phyloP scores from a whole-genome alignment of 805 yeast genomes.

The Ogataea dorogensis region DNA sequence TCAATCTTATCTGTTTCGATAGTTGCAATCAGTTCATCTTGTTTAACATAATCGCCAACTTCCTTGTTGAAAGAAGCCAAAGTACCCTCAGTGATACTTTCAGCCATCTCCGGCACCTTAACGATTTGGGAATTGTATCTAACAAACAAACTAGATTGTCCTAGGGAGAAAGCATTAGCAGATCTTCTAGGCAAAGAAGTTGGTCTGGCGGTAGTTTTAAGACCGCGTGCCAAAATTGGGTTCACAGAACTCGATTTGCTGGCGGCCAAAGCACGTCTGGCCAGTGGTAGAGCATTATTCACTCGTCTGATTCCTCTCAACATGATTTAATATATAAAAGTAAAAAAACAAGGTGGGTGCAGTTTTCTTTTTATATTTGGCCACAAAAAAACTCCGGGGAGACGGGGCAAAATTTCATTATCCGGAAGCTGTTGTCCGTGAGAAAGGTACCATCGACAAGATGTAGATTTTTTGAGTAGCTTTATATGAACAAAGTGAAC shows the following conservation, averaged over 20 bases:
- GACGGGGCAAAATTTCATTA: conserved; percentile 2
- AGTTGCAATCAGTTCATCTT: conserved; percentile 91
- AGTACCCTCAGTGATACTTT: conserved; percentile 96
- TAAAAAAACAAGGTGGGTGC: conserved; percentile 11
- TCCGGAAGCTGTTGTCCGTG: too few relatives aligned
- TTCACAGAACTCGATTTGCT: not conserved
- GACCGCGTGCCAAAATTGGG: conserved; percentile 4
- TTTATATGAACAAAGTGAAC: too few relatives aligned
- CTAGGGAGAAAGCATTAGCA: conserved; percentile 3
- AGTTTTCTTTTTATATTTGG: conserved; percentile 9
- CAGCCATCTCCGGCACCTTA: conserved; percentile 98
- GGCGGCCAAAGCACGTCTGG: conserved; percentile 2
- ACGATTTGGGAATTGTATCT: conserved; percentile 47
- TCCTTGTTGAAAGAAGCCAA: conserved; percentile 62
- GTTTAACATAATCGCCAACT: conserved; percentile 84
- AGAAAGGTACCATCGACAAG: too few relatives aligned
- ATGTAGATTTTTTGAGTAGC: too few relatives aligned
- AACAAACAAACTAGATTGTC: conserved; percentile 13
- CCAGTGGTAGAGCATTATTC: conserved; percentile 4
- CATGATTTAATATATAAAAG: conserved; percentile 3
- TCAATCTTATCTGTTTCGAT: conserved; percentile 98
- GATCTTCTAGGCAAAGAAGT: not conserved
- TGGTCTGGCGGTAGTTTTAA: conserved; percentile 8
- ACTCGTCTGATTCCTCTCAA: conserved; percentile 11
- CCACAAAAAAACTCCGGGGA: conserved; percentile 9